Evolutionary conservation across 208 protist genomes (phyloP), one percentile per base, ranked within the genome.

Genomic region (Leishmania gerbilli): DNA sequence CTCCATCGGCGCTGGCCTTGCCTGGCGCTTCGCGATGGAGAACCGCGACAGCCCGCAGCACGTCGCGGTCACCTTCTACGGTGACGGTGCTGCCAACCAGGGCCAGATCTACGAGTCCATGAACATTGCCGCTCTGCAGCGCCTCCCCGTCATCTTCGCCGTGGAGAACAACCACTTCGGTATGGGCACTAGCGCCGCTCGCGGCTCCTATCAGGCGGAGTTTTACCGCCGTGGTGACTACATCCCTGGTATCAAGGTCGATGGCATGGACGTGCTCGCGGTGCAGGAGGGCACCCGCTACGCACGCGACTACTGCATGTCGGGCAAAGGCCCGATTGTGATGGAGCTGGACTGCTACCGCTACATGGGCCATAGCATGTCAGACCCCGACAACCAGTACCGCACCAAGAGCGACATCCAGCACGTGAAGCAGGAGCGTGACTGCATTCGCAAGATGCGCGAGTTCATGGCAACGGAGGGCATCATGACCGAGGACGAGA

Each of bases 101-200:
- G 99, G 99, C 40, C 99, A 99, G 92, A 81, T 99, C 5, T 99
- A 97, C 89, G 99, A 99, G 94, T 95, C 98, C 9, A 98, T 98
- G 91, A 99, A 99, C 91, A 99, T 99, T 92, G 98, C 98, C 31
- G 92, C 92, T 37, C 90, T 99, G n/a, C 99, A 99, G 96, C 97
- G 99, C 85, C 91, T 99, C 71, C 99, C 99, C 71, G 80, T 93
- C 56, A 96, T 99, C 76, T 99, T 99, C 84, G 89, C 98, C 2
- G 96, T 97, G 88, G 99, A 99, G 90, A 99, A 99, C 93, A 99
- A 99, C 90, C 89, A 99, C 75, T 99, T 99, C 88, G 99, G 98
- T 86, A 99, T 99, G 99, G 99, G 99, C 77, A 99, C 99, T 24
- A 95, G 94, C 76, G 90, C 95, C 68, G 79, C 95, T 47, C 95